phyloP scores from a whole-genome alignment of 1,139 yeast species.

The Magnusiomyces tetraspermus region DNA sequence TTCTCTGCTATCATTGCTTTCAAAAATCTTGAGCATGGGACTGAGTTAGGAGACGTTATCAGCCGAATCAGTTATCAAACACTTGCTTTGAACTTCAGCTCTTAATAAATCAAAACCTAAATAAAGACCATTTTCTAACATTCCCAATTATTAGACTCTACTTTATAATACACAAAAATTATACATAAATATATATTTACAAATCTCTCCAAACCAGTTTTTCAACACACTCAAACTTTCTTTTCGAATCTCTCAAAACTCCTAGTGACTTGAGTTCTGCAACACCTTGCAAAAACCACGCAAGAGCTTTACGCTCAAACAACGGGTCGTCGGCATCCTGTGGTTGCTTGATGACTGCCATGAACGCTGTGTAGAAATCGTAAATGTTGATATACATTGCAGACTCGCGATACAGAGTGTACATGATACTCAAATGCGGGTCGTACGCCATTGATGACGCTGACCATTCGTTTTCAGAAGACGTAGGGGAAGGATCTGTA shows the following conservation, averaged over 20 bases:
- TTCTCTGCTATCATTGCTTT: no score
- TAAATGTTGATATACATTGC: slow-evolving; percentile 62
- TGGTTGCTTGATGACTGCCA: slow-evolving; percentile 33
- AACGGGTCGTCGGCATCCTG: slow-evolving; percentile 19
- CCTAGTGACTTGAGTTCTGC: slow-evolving; percentile 49
- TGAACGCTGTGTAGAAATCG: slow-evolving; percentile 70
- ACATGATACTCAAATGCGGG: slow-evolving; percentile 53
- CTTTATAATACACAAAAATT: no score
- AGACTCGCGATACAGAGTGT: slow-evolving; percentile 70
- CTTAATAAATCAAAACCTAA: no score
- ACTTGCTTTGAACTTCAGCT: no score
- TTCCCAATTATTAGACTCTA: no score
- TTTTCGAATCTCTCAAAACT: slow-evolving; percentile 40
- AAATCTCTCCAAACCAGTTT: slow-evolving; percentile 53
- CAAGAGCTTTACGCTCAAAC: slow-evolving; percentile 46
- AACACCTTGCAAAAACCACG: slow-evolving; percentile 51
- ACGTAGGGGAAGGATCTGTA: slow-evolving; percentile 19
- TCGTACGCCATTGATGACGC: slow-evolving; percentile 23
- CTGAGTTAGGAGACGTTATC: no score
- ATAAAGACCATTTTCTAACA: no score
- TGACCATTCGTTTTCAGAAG: slow-evolving; percentile 17
- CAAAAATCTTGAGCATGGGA: no score
- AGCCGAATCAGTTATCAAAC: no score
- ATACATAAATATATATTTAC: no score
- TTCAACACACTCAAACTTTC: slow-evolving; percentile 46